These are phyloP conservation scores for Mycena floridula DNA, from an alignment of 768 basidiomycete genomes.

Conservation along the genomic window DNA sequence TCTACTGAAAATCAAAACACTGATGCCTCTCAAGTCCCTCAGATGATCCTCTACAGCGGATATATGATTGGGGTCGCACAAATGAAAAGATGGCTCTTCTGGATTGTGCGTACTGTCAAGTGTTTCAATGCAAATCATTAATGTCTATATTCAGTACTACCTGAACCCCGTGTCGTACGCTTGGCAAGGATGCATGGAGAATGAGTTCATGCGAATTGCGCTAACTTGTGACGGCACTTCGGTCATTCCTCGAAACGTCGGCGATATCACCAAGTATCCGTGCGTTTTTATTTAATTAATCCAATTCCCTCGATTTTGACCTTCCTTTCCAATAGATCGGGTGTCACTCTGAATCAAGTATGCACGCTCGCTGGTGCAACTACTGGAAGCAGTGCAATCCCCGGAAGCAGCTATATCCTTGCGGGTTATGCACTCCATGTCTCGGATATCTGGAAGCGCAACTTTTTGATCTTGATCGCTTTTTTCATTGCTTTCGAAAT, in stretches of 20 bases:
- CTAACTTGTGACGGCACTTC: slow-evolving; percentile 60
- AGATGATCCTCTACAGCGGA: slow-evolving; percentile 57
- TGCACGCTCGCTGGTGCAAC: slow-evolving; percentile 71
- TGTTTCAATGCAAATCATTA: slow-evolving; percentile 5
- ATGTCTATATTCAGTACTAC: slow-evolving; percentile 47
- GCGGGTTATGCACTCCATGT: slow-evolving; percentile 44
- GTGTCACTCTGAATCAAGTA: slow-evolving; percentile 61
- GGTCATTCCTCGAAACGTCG: slow-evolving; percentile 60
- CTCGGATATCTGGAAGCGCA: slow-evolving; percentile 56
- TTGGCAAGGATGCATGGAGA: slow-evolving; percentile 77
- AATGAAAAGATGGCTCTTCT: slow-evolving; percentile 83
- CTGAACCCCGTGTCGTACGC: slow-evolving; percentile 74
- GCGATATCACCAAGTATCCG: slow-evolving; percentile 56
- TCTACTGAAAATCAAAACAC: too few relatives aligned
- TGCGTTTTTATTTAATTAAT: slow-evolving; percentile 23
- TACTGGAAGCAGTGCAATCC: slow-evolving; percentile 47
- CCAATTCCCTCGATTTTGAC: slow-evolving; percentile 16
- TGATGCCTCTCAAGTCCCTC: neutral
- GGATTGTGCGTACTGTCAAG: slow-evolving; percentile 51
- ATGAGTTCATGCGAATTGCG: slow-evolving; percentile 72
- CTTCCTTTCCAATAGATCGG: slow-evolving; percentile 36
- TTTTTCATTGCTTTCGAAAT: slow-evolving; percentile 68
- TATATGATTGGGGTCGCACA: slow-evolving; percentile 60
- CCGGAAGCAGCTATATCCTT: slow-evolving; percentile 56
- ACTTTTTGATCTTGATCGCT: slow-evolving; percentile 64